Evolutionary conservation across 2,329 filamentous ascomycete species (phyloP).

Genomic region (Colletotrichum sansevieriae): DNA sequence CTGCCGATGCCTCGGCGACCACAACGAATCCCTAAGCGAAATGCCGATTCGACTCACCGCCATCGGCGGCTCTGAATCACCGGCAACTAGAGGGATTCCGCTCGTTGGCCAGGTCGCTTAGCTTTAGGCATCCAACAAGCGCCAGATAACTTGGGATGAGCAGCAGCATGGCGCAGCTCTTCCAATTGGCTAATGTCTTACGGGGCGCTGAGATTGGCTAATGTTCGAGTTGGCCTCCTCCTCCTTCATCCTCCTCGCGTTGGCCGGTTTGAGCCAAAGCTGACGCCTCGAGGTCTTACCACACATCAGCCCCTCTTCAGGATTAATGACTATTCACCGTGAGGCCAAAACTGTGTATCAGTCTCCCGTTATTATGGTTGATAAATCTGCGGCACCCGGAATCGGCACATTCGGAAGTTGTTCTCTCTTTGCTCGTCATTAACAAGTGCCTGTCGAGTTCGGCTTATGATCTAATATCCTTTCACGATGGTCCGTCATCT

Average conservation of each 20-base stretch:
- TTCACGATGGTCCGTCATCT: constrained; percentile 1
- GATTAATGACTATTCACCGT: no score
- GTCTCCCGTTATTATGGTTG: not conserved
- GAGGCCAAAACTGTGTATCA: not conserved
- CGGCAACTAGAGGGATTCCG: not conserved
- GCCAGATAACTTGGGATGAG: not conserved
- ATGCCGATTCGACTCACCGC: no score
- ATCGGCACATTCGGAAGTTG: not conserved
- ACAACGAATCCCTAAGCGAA: no score
- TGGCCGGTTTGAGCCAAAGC: no score
- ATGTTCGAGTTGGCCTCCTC: no score
- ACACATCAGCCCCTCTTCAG: no score
- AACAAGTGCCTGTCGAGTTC: not conserved
- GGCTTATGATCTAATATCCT: not conserved
- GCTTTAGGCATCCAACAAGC: not conserved
- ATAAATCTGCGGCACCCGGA: constrained; percentile 1
- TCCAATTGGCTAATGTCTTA: not conserved
- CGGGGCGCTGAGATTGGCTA: no score
- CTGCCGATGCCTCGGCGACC: no score
- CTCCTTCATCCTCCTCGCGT: no score
- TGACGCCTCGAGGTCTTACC: no score
- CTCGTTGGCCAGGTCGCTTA: not conserved
- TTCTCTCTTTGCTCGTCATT: not conserved
- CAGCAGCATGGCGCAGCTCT: not conserved
- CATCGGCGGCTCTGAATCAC: no score